Percentiles rank a stretch among this genome's conserved stretches.
These are phyloP conservation scores for Raddia distichophylla DNA, from an alignment of 176 grass and related monocot genomes.

Conservation along the genomic window DNA sequence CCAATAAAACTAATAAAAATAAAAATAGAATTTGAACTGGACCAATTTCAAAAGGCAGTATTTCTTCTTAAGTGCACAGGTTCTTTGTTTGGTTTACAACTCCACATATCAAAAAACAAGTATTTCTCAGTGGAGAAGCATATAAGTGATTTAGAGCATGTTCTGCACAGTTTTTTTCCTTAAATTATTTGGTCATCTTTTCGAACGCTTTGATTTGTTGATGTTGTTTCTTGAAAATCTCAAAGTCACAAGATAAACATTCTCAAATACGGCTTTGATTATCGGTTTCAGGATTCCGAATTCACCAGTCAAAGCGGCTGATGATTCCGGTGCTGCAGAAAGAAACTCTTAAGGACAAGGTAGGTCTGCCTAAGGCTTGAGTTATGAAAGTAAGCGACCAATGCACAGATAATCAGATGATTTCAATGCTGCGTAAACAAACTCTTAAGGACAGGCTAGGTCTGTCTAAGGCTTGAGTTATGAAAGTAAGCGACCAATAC, in stretches of 20 bases:
- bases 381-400: slow-evolving; percentile 3
- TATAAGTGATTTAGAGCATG: not conserved
- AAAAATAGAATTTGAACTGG: not conserved
- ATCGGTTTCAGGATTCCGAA: no score
- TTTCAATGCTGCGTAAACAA: no score
- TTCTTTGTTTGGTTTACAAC: not conserved
- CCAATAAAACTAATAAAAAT: not conserved
- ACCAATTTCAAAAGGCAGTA: not conserved
- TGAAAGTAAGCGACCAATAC: not conserved
- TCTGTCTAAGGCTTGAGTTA: no score
- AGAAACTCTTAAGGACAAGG: not conserved
- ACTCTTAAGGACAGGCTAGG: no score
- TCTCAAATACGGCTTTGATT: no score
- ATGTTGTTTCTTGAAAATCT: no score
- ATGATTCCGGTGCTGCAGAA: no score
- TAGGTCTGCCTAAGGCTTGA: not conserved
- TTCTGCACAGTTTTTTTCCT: no score
- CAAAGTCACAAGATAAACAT: no score
- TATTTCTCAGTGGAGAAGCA: slow-evolving; percentile 21
- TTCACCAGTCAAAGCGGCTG: no score
- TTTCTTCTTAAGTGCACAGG: not conserved
- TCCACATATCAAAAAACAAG: not conserved
- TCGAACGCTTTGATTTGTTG: no score
- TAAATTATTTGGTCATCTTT: no score
- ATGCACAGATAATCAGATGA: not conserved